Conservation (phyloP, 129 eudicot species). For the Centrapalus pauciflorus region DNA sequence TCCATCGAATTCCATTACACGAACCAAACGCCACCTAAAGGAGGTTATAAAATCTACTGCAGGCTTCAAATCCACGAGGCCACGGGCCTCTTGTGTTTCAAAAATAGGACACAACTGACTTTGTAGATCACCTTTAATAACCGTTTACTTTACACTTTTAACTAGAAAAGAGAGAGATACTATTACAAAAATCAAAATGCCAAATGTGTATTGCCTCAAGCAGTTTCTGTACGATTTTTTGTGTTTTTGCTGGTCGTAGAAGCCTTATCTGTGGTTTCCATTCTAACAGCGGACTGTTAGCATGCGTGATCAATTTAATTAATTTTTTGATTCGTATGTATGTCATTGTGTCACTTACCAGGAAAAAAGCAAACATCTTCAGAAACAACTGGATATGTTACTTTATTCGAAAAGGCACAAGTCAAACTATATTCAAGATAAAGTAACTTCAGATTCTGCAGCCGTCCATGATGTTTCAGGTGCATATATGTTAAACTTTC, state of each 20-base stretch:
- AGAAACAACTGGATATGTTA: constrained; percentile 49
- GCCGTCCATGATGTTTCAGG: constrained; percentile 42
- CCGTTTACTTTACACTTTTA: no score
- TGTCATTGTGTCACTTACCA: constrained; percentile 17
- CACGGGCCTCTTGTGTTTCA: no score
- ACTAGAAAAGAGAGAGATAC: no score
- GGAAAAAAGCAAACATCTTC: constrained; percentile 54
- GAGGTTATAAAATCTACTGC: no score
- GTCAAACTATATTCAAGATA: constrained; percentile 34
- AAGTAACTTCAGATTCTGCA: constrained; percentile 28
- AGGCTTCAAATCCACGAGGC: no score
- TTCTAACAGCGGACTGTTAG: background rate
- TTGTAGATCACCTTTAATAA: no score
- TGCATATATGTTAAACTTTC: constrained; percentile 6
- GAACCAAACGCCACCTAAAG: no score
- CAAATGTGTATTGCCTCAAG: no score
- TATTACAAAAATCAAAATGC: no score
- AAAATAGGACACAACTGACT: no score
- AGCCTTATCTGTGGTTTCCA: no score
- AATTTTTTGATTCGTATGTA: background rate
- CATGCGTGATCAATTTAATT: background rate
- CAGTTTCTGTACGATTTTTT: background rate
- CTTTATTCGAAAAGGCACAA: constrained; percentile 39
- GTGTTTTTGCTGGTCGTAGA: background rate
- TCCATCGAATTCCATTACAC: no score